Percentiles rank a stretch among this genome's conserved stretches.
phyloP scores from a whole-genome alignment of 176 grass and related monocot genomes.

The Raddia distichophylla region DNA sequence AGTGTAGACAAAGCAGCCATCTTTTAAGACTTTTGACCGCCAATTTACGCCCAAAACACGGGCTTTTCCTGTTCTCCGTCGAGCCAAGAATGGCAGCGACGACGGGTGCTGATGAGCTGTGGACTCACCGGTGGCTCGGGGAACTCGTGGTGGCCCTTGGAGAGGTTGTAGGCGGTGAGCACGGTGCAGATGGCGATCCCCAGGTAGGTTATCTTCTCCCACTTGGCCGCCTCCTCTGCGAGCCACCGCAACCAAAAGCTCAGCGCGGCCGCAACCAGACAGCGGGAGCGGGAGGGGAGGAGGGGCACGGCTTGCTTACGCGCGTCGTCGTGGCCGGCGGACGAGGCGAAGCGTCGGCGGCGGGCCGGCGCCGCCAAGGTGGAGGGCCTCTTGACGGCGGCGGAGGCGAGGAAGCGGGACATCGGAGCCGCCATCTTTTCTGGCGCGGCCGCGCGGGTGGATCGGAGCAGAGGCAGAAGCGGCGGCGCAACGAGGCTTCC shows the following conservation, averaged over 20 bases:
- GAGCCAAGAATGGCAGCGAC: too few species aligned
- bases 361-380: background rate
- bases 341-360: slow-evolving; percentile 41
- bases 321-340: slow-evolving; percentile 61
- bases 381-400: slow-evolving; percentile 24
- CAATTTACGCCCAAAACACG: too few species aligned
- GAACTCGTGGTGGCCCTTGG: slow-evolving; percentile 52
- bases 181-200: slow-evolving; percentile 56
- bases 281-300: too few species aligned
- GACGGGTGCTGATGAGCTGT: too few species aligned
- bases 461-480: background rate
- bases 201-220: slow-evolving; percentile 60
- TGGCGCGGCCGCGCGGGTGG: background rate
- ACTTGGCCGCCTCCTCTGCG: slow-evolving; percentile 61
- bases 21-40: too few species aligned
- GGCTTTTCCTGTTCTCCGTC: too few species aligned
- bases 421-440: slow-evolving; percentile 6
- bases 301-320: background rate
- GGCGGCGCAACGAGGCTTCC: background rate
- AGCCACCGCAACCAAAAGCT: background rate
- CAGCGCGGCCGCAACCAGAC: background rate
- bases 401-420: slow-evolving; percentile 25
- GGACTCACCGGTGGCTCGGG: slow-evolving; percentile 46
- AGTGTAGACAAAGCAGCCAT: too few species aligned
- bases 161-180: slow-evolving; percentile 61